A percentile compares a stretch with the other conserved stretches of the same genome.
Conservation (phyloP, 345 rosid species). For the Eucalyptus albens region DNA sequence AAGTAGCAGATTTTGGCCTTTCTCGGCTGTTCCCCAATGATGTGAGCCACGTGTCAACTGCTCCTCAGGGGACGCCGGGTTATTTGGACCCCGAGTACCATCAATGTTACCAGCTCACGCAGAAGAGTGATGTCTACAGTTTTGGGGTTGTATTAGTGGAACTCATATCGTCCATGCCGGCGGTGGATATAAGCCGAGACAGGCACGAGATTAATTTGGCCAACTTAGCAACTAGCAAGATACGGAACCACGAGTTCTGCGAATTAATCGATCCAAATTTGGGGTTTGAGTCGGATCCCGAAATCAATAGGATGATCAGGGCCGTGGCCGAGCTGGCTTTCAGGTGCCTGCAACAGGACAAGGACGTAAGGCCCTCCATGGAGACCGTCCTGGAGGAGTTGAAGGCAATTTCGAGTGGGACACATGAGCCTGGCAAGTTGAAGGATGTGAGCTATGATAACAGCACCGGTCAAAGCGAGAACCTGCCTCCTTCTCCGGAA, state of each 20-base stretch:
- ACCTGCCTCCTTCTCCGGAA: conserved; percentile 1
- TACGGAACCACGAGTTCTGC: conserved; percentile 15
- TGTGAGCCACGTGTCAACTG: conserved; percentile 57
- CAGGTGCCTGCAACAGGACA: conserved; percentile 46
- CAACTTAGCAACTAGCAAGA: conserved; percentile 41
- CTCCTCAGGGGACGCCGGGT: conserved; percentile 73
- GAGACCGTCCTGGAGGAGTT: conserved; percentile 30
- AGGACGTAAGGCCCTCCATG: conserved; percentile 49
- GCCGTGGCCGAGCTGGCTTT: conserved; percentile 49
- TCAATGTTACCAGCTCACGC: conserved; percentile 46
- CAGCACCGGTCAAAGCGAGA: background rate
- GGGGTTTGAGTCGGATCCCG: conserved; percentile 24
- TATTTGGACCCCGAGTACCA: conserved; percentile 63
- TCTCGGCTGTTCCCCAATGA: conserved; percentile 37
- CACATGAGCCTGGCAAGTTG: background rate
- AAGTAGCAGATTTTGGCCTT: conserved; percentile 63
- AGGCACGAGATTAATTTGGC: conserved; percentile 49
- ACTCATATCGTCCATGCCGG: conserved; percentile 55
- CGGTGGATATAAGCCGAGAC: conserved; percentile 46
- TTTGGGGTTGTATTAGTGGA: conserved; percentile 65
- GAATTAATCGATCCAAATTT: conserved; percentile 45
- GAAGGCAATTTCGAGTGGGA: conserved; percentile 2
- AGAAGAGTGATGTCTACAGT: conserved; percentile 65
- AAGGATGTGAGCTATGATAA: background rate
- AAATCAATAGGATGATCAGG: conserved; percentile 25